Evolutionary conservation across 805 yeast genomes (phyloP), one percentile per base, ranked within the genome.

Genomic region (Candida oleophila): DNA sequence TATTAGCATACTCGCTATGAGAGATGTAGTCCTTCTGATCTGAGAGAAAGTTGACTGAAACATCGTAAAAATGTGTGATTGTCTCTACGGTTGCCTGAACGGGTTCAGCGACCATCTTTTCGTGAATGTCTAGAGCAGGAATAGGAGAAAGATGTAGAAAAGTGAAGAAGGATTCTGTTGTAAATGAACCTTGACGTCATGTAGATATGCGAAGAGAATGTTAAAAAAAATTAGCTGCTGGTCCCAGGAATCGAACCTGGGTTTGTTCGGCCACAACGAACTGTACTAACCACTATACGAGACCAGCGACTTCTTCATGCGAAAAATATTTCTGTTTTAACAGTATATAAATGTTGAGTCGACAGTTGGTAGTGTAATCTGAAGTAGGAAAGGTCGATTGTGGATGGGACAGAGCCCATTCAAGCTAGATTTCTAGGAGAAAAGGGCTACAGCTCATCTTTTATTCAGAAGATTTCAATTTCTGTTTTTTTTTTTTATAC

Each of bases 211-310:
- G n/a, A n/a, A n/a, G n/a, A n/a, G n/a, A n/a, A n/a, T n/a, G n/a
- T n/a, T n/a, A 25, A 25, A 25, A 25, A 25, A 25, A 25, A 25
- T 7, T 7, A 25, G 9, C 11, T 71, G 77, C 77, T 73, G 74
- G 70, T 65, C 71, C 75, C 76, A 70, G 74, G 76, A 71, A 70
- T 71, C 76, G 76, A 71, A 71, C 75, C 62, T 71, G 75, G 74
- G 76, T 71, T 60, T 62, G 65, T 55, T 68, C 76, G 73, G 76
- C 76, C 76, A 71, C 75, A 71, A 71, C 73, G 75, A 67, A 55
- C 64, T 64, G 75, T 71, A 71, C 75, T 71, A 51, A 71, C 76
- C 76, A 71, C 75, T 71, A 71, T 71, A 71, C 76, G 65, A 71
- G 71, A 62, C 71, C 74, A 36, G 39, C 39, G 16, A 20, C 4